A percentile compares a stretch with the other conserved stretches of the same genome.
Evolutionary conservation across 352 stramenopile genomes (phyloP).

Genomic region (Phytophthora citrophthora): DNA sequence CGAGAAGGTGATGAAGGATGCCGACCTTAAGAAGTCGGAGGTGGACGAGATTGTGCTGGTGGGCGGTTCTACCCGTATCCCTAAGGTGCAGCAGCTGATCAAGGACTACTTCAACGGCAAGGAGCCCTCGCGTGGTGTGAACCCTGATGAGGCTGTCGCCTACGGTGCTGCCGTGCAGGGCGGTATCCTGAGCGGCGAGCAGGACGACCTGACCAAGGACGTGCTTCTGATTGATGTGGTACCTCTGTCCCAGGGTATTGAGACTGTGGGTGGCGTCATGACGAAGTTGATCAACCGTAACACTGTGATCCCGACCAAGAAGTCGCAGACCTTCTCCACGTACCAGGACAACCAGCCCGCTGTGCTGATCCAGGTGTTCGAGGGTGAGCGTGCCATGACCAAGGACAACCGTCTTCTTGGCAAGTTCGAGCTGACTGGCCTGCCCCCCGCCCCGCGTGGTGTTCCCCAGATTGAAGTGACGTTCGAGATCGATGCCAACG

Average conservation of each 20-base stretch:
- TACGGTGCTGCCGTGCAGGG: conserved; percentile 98
- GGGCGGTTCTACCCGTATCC: conserved; percentile 98
- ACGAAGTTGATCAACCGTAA: conserved; percentile 99
- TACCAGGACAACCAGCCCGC: conserved; percentile 98
- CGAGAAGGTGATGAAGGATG: conserved; percentile 96
- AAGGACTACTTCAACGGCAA: conserved; percentile 99
- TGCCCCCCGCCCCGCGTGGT: conserved; percentile 97
- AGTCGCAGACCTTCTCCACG: conserved; percentile 98
- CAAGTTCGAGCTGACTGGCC: conserved; percentile 99
- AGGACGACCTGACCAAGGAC: conserved; percentile 92
- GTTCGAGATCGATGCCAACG: conserved; percentile 99
- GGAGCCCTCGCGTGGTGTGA: conserved; percentile 91
- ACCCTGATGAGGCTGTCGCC: conserved; percentile 98
- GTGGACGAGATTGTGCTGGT: conserved; percentile 99
- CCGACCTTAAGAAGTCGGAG: conserved; percentile 95
- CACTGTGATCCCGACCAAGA: conserved; percentile 98
- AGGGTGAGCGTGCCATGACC: conserved; percentile 99
- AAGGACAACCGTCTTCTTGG: conserved; percentile 99
- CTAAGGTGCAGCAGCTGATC: conserved; percentile 97
- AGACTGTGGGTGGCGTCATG: conserved; percentile 99
- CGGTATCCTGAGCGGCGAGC: conserved; percentile 94
- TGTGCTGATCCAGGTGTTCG: conserved; percentile 93
- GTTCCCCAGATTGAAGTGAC: conserved; percentile 99
- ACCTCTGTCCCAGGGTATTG: conserved; percentile 98
- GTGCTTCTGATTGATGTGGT: conserved; percentile 98